Base-by-base conservation (phyloP, 345 rosid species). In the Pugionium dolabratum region DNA sequence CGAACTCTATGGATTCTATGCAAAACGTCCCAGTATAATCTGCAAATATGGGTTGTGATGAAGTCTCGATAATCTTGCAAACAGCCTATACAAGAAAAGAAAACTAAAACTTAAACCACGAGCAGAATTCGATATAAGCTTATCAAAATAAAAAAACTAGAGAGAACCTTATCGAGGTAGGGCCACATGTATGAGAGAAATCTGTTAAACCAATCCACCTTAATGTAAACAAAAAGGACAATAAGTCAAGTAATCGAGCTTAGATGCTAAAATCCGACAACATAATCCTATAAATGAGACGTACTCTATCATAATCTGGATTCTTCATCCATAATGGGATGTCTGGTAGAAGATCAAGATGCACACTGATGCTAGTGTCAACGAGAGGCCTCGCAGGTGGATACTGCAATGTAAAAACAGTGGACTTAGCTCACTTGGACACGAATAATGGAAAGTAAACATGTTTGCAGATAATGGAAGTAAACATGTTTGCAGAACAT, bases 171-270 rank as follows among this genome's bases (percentile, higher is more conserved):
- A 35, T 88, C 86, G 40, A 88, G 87, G 78, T 77, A 83, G 9
- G 96, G 88, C 96, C 96, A 88, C 85, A 84, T 75, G 69, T 80
- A 74, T 1, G 71, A 63, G 55, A 88, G 64, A 79, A 86, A 76
- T 74, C 64, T 86, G 81, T 88, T 88, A 54, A 88, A 59, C 96
- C 91, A 88, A 29, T 88, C 91, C 18, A 88, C 89, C 96, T 88
- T 66, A 29, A 53, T 5, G 46, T 6, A 18, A 9, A 4, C 32
- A 10, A 2, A 27, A 41, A 37, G 9, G 4, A 49, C 0, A 1
- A 34, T 46, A 5, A 68, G 40, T 54, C 0, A 32, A 67, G 59
- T 33, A n/a, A 55, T 64, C 1, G 9, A 51, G 43, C 33, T 51
- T 58, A 51, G 43, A 44, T 5, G 51, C 6, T 35, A 2, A 32